Conservation (phyloP, 2,329 filamentous ascomycete genomes). For the Aspergillus eucalypticola region DNA sequence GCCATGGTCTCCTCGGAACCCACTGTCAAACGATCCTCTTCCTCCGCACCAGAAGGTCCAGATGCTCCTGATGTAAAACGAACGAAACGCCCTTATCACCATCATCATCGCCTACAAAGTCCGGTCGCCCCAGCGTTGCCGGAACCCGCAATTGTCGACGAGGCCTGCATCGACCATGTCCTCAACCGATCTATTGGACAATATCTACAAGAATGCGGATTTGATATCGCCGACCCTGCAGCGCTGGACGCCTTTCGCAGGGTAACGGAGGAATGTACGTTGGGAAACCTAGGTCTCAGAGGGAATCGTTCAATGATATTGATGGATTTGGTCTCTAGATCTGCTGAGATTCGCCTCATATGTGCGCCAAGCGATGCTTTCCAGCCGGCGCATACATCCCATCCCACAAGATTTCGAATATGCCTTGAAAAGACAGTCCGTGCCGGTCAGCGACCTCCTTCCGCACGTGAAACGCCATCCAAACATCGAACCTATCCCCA, state of each 20-base stretch:
- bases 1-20: constrained; percentile 35
- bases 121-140: constrained; percentile 33
- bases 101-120: constrained; percentile 43
- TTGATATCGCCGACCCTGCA: constrained; percentile 55
- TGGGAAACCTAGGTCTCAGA: background rate
- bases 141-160: constrained; percentile 51
- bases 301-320: background rate
- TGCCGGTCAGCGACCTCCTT: constrained; percentile 36
- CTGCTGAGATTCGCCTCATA: constrained; percentile 56
- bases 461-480: constrained; percentile 34
- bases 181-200: constrained; percentile 58
- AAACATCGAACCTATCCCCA: constrained; percentile 23
- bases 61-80: constrained; percentile 32
- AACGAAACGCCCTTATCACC: constrained; percentile 43
- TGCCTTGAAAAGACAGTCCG: constrained; percentile 34
- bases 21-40: constrained; percentile 37
- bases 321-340: constrained; percentile 38
- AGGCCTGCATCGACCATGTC: constrained; percentile 55
- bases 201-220: constrained; percentile 54
- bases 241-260: constrained; percentile 59
- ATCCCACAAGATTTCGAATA: constrained; percentile 62
- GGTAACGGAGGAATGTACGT: constrained; percentile 61
- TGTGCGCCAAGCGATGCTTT: constrained; percentile 60
- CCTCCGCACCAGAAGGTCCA: constrained; percentile 20
- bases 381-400: constrained; percentile 56